phyloP scores from a whole-genome alignment of 1,139 yeast species.

The Geotrichum europaeum region DNA sequence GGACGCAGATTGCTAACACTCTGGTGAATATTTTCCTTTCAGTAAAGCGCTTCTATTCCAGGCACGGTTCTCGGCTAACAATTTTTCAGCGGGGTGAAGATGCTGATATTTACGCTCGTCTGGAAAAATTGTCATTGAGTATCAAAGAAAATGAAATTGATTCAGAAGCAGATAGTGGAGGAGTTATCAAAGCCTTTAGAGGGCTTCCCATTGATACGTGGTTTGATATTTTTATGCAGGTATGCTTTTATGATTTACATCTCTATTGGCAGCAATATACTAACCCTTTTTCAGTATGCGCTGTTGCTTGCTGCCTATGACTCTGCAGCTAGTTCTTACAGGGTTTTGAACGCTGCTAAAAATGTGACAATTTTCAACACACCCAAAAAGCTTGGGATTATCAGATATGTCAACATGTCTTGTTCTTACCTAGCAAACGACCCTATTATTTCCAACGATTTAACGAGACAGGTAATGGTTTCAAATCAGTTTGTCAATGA shows the following conservation, averaged over 20 bases:
- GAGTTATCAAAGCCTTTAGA: slow-evolving; percentile 50
- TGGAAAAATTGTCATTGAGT: slow-evolving; percentile 50
- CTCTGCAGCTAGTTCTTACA: slow-evolving; percentile 59
- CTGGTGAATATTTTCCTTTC: slow-evolving; percentile 75
- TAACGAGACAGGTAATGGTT: slow-evolving; percentile 57
- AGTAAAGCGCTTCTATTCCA: slow-evolving; percentile 71
- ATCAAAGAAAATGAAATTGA: slow-evolving; percentile 15
- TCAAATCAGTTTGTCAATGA: slow-evolving; percentile 71
- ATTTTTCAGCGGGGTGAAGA: slow-evolving; percentile 36
- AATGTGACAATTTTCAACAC: slow-evolving; percentile 64
- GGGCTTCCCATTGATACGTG: slow-evolving; percentile 74
- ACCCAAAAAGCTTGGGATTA: slow-evolving; percentile 45
- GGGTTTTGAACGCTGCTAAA: slow-evolving; percentile 66
- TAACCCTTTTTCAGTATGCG: slow-evolving; percentile 34
- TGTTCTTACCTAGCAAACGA: slow-evolving; percentile 55
- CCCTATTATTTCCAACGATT: slow-evolving; percentile 47
- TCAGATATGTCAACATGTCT: slow-evolving; percentile 60
- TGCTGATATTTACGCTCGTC: slow-evolving; percentile 63
- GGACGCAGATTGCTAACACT: slow-evolving; percentile 82
- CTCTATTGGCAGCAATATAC: not conserved
- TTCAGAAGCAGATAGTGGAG: slow-evolving; percentile 50
- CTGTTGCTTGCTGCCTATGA: slow-evolving; percentile 59
- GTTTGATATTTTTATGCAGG: slow-evolving; percentile 79
- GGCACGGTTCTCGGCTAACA: slow-evolving; percentile 47
- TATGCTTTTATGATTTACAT: slow-evolving; percentile 23